Evolutionary conservation across 2,329 filamentous ascomycete species (phyloP), one percentile per base, ranked within the genome.

Genomic region (Huntiella bhutanensis): DNA sequence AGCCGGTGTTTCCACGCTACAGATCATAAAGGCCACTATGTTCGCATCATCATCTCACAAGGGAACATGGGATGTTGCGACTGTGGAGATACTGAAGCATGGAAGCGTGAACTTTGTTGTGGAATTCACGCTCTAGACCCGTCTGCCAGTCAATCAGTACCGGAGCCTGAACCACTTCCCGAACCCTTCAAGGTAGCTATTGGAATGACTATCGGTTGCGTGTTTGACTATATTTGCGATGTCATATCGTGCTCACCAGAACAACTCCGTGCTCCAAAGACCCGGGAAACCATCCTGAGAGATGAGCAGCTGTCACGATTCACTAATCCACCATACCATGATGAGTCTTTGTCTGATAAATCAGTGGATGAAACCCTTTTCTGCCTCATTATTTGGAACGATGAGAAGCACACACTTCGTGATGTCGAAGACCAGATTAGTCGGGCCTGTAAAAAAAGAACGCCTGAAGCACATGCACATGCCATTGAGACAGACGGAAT

Each of bases 171-270:
- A 3, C 64, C 61, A n/a, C 63, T 95, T 42, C 84, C 91, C 0
- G 69, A 75, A 32, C 84, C 93, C 37, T 69, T 96, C 45, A 65
- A 82, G 32, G 68, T 77, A 49, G 81, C 77, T 55, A 85, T 96
- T 51, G 75, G 79, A 47, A 84, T 83, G 70, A 96, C 91, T 0
- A 79, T 98, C 52, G 76, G 82, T 2, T 74, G 84, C 49, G 80
- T 78, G 8, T 73, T 96, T 51, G 91, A 98, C 64, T 98, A 94
- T 59, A 79, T 98, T 52, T 95, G 88, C 64, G 91, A 98, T 64
- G 86, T 98, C 51, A 86, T 96, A 52, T 96, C 91, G 2, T 98
- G 92, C 63, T 92, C 88, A 1, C 92, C 92, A 0, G 92, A 98
- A 63, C 88, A 98, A 62, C 69, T 98, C 42, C 77, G 91, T 36